phyloP scores from a whole-genome alignment of 2,329 filamentous ascomycete species.

The Tolypocladium tundrense region DNA sequence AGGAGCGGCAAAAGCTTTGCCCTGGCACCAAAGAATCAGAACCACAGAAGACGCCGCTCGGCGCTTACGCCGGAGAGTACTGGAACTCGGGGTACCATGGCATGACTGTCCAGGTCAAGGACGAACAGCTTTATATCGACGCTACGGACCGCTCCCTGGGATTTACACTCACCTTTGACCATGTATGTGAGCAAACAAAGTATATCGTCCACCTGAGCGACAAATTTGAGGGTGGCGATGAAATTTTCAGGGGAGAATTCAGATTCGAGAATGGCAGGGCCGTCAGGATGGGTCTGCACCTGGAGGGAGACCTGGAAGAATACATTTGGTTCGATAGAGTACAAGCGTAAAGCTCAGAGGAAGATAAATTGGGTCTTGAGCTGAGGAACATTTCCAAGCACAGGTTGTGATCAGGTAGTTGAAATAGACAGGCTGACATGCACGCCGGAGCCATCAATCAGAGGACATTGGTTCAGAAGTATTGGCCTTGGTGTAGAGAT shows the following conservation, averaged over 20 bases:
- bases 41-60: conserved; percentile 3
- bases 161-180: conserved; percentile 12
- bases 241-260: conserved; percentile 1
- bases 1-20: conserved; percentile 1
- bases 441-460: too few relatives aligned
- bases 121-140: conserved; percentile 12
- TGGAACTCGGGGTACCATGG: conserved; percentile 15
- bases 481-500: too few relatives aligned
- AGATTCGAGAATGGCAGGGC: conserved; percentile 1
- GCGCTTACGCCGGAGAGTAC: conserved; percentile 11
- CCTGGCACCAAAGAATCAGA: conserved; percentile 1
- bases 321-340: conserved; percentile 4
- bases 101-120: conserved; percentile 10
- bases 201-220: conserved; percentile 1
- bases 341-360: not conserved
- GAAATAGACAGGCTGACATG: not conserved
- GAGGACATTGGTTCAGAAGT: too few relatives aligned
- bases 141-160: conserved; percentile 16
- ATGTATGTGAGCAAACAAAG: conserved; percentile 8
- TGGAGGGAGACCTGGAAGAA: conserved; percentile 2
- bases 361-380: too few relatives aligned
- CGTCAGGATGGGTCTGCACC: conserved; percentile 1
- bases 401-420: not conserved
- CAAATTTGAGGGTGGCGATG: not conserved
- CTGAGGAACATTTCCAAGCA: not conserved